Conservation (phyloP, 106 monocot genomes). For the Alisma plantagoaquatica region DNA sequence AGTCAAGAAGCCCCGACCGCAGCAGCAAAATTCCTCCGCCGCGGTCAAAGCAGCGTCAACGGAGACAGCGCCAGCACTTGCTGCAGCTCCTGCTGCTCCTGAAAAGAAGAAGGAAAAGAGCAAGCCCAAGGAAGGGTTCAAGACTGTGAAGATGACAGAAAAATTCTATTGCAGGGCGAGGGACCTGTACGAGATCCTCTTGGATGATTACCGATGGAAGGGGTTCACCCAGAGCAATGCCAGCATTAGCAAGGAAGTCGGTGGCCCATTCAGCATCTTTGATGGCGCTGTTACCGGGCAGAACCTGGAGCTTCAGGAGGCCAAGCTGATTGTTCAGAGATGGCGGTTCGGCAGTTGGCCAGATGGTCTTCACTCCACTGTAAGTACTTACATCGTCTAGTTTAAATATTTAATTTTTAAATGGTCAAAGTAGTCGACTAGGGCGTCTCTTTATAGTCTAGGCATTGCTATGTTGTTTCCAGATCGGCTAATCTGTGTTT, state of each 20-base stretch:
- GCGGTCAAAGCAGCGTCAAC: not conserved
- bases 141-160: conserved; percentile 62
- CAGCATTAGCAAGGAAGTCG: conserved; percentile 75
- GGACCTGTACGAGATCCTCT: conserved; percentile 77
- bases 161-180: conserved; percentile 70
- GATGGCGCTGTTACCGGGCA: conserved; percentile 77
- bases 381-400: conserved; percentile 10
- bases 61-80: not conserved
- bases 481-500: not conserved
- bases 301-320: conserved; percentile 75
- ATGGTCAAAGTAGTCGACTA: too few species aligned
- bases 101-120: conserved; percentile 42
- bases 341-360: conserved; percentile 92
- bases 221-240: conserved; percentile 98
- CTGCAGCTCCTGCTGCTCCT: too few species aligned
- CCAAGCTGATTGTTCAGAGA: conserved; percentile 81
- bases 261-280: conserved; percentile 75
- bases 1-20: conserved; percentile 36
- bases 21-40: not conserved
- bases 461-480: too few species aligned
- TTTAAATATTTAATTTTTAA: too few species aligned
- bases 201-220: conserved; percentile 99
- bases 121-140: conserved; percentile 85
- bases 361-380: conserved; percentile 63
- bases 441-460: too few species aligned